Percentiles rank a stretch among this genome's conserved stretches.
Evolutionary conservation across 768 basidiomycete genomes (phyloP).

Genomic region (Trametopsis cervina): DNA sequence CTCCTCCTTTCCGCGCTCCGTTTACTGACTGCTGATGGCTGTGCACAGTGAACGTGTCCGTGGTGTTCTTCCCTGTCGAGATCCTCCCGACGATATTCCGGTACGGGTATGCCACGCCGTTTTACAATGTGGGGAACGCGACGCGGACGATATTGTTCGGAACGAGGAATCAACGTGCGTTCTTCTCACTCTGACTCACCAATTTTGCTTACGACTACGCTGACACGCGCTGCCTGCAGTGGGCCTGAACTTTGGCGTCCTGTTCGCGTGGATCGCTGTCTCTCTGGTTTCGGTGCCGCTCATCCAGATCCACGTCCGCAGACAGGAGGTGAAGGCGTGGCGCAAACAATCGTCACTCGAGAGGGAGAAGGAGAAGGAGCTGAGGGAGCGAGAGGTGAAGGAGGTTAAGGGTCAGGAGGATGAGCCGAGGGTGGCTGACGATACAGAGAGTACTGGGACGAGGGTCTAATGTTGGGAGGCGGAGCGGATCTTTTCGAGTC

Average conservation of each 20-base stretch:
- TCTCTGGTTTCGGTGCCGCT: slow-evolving; percentile 48
- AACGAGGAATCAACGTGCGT: slow-evolving; percentile 53
- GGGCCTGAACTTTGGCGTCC: slow-evolving; percentile 54
- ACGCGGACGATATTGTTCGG: slow-evolving; percentile 58
- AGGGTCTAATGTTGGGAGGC: too few relatives aligned
- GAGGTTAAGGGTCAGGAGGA: background rate
- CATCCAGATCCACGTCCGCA: slow-evolving; percentile 38
- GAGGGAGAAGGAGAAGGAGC: background rate
- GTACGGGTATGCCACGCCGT: slow-evolving; percentile 66
- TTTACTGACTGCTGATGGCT: background rate
- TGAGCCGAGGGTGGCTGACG: too few relatives aligned
- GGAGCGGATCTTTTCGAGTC: too few relatives aligned
- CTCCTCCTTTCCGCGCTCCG: background rate
- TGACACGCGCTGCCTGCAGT: slow-evolving; percentile 30
- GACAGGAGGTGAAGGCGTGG: slow-evolving; percentile 21
- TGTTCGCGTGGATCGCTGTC: slow-evolving; percentile 47
- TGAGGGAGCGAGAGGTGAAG: slow-evolving; percentile 1
- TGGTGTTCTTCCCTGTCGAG: slow-evolving; percentile 50
- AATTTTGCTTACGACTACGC: background rate
- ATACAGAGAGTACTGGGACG: too few relatives aligned
- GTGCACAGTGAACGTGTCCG: slow-evolving; percentile 47
- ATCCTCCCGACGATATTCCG: slow-evolving; percentile 49
- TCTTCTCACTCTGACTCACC: background rate
- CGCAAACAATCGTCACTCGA: background rate
- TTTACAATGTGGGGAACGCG: slow-evolving; percentile 62